Percentiles rank a stretch among this genome's conserved stretches.
Evolutionary conservation across 176 grass and related monocot species (phyloP).

Genomic region (Oryza punctata): DNA sequence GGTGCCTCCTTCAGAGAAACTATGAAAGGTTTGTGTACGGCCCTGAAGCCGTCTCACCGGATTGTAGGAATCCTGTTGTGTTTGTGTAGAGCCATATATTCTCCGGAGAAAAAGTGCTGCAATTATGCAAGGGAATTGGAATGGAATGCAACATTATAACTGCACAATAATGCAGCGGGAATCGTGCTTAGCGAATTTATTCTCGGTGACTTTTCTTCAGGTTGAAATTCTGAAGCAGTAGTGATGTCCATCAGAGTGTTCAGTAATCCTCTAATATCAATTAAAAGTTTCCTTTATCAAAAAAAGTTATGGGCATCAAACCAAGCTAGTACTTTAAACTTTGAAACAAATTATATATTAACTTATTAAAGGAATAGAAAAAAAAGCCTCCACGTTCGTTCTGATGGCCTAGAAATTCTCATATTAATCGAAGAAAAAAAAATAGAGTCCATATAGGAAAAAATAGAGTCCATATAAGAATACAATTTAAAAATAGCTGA

Average conservation of each 20-base stretch:
- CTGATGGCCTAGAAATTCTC: too few species aligned
- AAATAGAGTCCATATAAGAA: too few species aligned
- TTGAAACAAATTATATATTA: too few species aligned
- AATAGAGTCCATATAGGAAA: too few species aligned
- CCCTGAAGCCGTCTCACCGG: constrained; percentile 4
- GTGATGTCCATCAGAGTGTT: not conserved
- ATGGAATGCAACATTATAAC: constrained; percentile 38
- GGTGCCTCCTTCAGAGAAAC: not conserved
- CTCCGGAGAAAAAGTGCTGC: not conserved
- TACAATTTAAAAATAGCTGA: too few species aligned
- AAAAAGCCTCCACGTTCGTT: too few species aligned
- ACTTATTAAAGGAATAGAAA: too few species aligned
- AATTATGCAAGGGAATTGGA: constrained; percentile 48
- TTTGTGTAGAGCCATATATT: constrained; percentile 23
- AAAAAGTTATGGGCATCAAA: not conserved
- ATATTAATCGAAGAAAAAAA: too few species aligned
- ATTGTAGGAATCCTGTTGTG: constrained; percentile 3
- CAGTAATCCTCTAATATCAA: too few species aligned
- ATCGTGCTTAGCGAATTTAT: constrained; percentile 37
- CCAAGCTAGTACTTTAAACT: not conserved
- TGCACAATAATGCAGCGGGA: constrained; percentile 38
- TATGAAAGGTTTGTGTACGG: constrained; percentile 11
- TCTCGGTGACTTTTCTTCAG: not conserved
- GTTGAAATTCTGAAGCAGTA: not conserved
- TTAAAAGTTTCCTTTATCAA: too few species aligned